Evolutionary conservation across 768 basidiomycete species (phyloP).

Genomic region (Termitomyces eurrhizus): DNA sequence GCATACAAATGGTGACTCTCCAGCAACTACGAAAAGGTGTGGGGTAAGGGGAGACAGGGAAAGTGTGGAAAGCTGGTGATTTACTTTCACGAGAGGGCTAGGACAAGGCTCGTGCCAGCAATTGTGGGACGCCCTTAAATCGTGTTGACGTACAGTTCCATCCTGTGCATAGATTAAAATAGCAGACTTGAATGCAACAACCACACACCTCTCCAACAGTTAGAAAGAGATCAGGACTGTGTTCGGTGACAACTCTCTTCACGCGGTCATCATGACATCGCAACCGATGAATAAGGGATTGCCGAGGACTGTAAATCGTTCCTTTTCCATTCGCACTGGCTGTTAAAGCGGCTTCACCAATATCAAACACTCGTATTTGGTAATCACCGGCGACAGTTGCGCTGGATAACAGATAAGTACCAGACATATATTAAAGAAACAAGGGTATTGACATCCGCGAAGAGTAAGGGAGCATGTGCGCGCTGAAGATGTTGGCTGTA

Average conservation of each 20-base stretch:
- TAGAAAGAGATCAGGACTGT: conserved; percentile 71
- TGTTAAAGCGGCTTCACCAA: conserved; percentile 39
- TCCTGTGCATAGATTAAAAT: conserved; percentile 43
- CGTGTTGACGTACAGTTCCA: conserved; percentile 85
- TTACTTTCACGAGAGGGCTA: conserved; percentile 62
- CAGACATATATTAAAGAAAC: conserved; percentile 6
- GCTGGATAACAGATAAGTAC: conserved; percentile 28
- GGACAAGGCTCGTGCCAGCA: conserved; percentile 62
- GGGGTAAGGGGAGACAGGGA: conserved; percentile 76
- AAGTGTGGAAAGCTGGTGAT: conserved; percentile 66
- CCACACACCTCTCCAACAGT: conserved; percentile 68
- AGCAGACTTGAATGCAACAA: not conserved
- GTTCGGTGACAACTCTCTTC: conserved; percentile 78
- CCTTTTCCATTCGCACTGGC: conserved; percentile 35
- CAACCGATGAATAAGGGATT: conserved; percentile 51
- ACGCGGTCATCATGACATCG: conserved; percentile 70
- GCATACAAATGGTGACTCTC: conserved; percentile 72
- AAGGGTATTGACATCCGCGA: conserved; percentile 60
- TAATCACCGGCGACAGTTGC: conserved; percentile 72
- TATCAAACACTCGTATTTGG: conserved; percentile 77
- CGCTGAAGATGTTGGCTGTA: conserved; percentile 80
- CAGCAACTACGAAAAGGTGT: conserved; percentile 83
- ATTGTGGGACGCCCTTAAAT: conserved; percentile 66
- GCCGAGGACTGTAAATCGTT: conserved; percentile 38
- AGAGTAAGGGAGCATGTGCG: conserved; percentile 73